phyloP scores from a whole-genome alignment of 768 basidiomycete species.

The Amanita exitialis region DNA sequence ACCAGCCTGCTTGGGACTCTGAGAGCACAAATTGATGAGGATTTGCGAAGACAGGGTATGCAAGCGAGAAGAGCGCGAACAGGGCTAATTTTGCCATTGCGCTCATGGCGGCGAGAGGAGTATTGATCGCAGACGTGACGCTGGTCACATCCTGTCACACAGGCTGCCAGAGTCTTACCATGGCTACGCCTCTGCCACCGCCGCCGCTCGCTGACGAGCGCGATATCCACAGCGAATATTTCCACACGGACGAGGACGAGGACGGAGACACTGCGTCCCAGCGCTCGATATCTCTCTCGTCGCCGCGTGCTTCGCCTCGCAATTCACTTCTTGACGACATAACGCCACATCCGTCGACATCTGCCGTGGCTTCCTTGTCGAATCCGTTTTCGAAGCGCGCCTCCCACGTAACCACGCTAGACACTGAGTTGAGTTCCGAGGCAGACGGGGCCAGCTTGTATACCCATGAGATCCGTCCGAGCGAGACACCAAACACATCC shows the following conservation, averaged over 20 bases:
- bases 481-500: constrained; percentile 43
- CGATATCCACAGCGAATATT: constrained; percentile 18
- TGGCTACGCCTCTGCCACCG: constrained; percentile 20
- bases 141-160: constrained; percentile 6
- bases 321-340: constrained; percentile 19
- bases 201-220: constrained; percentile 21
- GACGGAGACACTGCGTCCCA: constrained; percentile 76
- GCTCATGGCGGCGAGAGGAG: constrained; percentile 1
- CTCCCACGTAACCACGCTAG: constrained; percentile 35
- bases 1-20: constrained; percentile 26
- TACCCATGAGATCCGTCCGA: constrained; percentile 25
- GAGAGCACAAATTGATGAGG: constrained; percentile 3
- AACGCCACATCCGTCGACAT: constrained; percentile 1
- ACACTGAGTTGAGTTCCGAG: constrained; percentile 46
- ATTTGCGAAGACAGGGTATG: constrained; percentile 5
- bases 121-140: neutral
- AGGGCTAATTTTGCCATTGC: neutral
- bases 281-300: constrained; percentile 66
- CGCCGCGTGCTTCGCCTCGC: constrained; percentile 46
- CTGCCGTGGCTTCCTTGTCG: constrained; percentile 10
- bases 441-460: constrained; percentile 44
- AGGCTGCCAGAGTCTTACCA: constrained; percentile 7
- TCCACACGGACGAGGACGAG: constrained; percentile 27
- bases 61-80: constrained; percentile 12
- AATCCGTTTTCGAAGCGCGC: constrained; percentile 26